Conservation (phyloP, 2,329 filamentous ascomycete genomes). For the Penicillium sp. region DNA sequence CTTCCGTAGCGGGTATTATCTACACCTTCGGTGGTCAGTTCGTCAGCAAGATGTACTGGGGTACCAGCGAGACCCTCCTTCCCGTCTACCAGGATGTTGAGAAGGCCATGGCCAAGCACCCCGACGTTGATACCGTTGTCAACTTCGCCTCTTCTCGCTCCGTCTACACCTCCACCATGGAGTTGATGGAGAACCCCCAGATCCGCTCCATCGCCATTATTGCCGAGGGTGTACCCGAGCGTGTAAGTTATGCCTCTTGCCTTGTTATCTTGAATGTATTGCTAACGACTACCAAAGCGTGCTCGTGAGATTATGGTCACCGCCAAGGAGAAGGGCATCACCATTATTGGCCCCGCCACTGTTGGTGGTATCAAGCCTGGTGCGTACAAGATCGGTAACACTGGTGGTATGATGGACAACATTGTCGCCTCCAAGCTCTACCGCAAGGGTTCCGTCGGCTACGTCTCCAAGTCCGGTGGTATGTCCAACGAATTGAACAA, state of each 20-base stretch:
- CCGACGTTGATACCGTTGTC: conserved; percentile 94
- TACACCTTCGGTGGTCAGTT: conserved; percentile 99
- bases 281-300: conserved; percentile 55
- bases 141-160: conserved; percentile 99
- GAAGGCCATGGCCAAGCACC: conserved; percentile 95
- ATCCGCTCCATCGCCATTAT: conserved; percentile 99
- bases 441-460: conserved; percentile 96
- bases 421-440: conserved; percentile 99
- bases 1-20: conserved; percentile 98
- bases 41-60: conserved; percentile 99
- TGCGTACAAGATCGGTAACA: conserved; percentile 99
- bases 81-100: conserved; percentile 94
- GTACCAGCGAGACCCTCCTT: conserved; percentile 96
- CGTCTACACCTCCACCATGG: conserved; percentile 98
- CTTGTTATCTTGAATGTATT: not conserved
- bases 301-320: conserved; percentile 97
- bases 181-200: conserved; percentile 95
- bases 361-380: conserved; percentile 99
- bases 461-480: conserved; percentile 99
- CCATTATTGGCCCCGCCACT: conserved; percentile 96
- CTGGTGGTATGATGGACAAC: conserved; percentile 99
- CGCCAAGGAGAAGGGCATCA: conserved; percentile 97
- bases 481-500: conserved; percentile 99
- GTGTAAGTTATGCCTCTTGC: conserved; percentile 55
- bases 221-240: conserved; percentile 97